Evolutionary conservation across 768 basidiomycete genomes (phyloP).

Genomic region (Auriscalpium orientale): DNA sequence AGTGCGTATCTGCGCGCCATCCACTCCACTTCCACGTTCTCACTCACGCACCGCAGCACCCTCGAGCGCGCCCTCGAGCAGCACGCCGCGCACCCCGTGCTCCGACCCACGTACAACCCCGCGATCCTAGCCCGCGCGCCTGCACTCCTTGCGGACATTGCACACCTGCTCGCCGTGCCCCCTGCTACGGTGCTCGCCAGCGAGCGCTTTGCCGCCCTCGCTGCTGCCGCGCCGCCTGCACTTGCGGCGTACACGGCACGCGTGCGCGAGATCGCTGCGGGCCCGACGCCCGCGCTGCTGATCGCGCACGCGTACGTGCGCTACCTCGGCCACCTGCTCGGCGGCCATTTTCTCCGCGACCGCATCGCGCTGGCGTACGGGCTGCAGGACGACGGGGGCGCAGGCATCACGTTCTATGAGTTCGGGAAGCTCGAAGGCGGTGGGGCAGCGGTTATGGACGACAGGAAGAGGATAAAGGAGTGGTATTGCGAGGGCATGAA

Average conservation of each 20-base stretch:
- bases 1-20: constrained; percentile 36
- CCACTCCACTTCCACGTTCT: too few species aligned
- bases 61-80: constrained; percentile 50
- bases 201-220: constrained; percentile 41
- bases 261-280: constrained; percentile 39
- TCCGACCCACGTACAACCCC: constrained; percentile 68
- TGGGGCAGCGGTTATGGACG: constrained; percentile 41
- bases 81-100: constrained; percentile 52
- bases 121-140: constrained; percentile 52
- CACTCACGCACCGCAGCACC: constrained; percentile 27
- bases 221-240: constrained; percentile 37
- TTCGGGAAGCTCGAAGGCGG: constrained; percentile 50
- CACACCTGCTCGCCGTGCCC: constrained; percentile 45
- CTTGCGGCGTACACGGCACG: constrained; percentile 48
- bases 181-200: constrained; percentile 51
- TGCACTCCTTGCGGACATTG: constrained; percentile 59
- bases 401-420: constrained; percentile 58
- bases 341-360: constrained; percentile 64
- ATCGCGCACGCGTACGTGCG: constrained; percentile 79
- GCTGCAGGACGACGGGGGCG: constrained; percentile 40
- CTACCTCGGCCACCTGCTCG: constrained; percentile 74
- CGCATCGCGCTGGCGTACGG: constrained; percentile 58
- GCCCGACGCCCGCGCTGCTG: constrained; percentile 41
- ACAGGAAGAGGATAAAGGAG: constrained; percentile 67
- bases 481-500: constrained; percentile 49